Conservation (phyloP, 129 eudicot genomes). For the Pulicaria dysenterica region DNA sequence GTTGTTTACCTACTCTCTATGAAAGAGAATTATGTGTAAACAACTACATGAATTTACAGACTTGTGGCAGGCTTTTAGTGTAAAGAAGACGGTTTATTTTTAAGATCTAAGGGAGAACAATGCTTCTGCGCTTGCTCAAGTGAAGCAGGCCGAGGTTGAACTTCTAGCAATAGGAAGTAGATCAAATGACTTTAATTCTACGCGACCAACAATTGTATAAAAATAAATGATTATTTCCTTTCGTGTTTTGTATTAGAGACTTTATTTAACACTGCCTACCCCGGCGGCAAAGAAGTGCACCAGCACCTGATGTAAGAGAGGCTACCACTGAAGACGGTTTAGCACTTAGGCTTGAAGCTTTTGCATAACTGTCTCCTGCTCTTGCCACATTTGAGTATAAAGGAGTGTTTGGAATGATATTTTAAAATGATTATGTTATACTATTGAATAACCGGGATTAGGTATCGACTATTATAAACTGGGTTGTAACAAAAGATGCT, state of each 20-base stretch:
- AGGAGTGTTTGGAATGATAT: no score
- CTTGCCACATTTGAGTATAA: no score
- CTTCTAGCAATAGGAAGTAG: slow-evolving; percentile 33
- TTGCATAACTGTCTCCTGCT: slow-evolving; percentile 77
- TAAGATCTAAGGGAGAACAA: slow-evolving; percentile 45
- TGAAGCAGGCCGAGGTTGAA: slow-evolving; percentile 73
- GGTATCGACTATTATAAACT: no score
- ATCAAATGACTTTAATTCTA: slow-evolving; percentile 26
- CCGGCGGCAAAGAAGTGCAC: slow-evolving; percentile 71
- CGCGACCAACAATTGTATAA: slow-evolving; percentile 8
- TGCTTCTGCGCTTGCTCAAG: slow-evolving; percentile 63
- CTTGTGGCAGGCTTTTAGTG: neutral
- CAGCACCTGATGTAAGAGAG: slow-evolving; percentile 73
- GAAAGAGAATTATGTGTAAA: slow-evolving; percentile 18
- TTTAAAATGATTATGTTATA: no score
- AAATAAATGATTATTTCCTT: slow-evolving; percentile 28
- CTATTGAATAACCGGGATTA: no score
- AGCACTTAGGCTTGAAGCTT: slow-evolving; percentile 96
- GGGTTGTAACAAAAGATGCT: no score
- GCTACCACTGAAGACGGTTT: slow-evolving; percentile 79
- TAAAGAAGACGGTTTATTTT: slow-evolving; percentile 21
- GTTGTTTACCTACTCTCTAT: slow-evolving; percentile 22
- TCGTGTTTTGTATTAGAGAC: neutral
- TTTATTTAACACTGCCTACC: slow-evolving; percentile 49
- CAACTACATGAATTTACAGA: slow-evolving; percentile 27